Evolutionary conservation across 768 basidiomycete species (phyloP), one percentile per base, ranked within the genome.

Genomic region (Suillus americanus): DNA sequence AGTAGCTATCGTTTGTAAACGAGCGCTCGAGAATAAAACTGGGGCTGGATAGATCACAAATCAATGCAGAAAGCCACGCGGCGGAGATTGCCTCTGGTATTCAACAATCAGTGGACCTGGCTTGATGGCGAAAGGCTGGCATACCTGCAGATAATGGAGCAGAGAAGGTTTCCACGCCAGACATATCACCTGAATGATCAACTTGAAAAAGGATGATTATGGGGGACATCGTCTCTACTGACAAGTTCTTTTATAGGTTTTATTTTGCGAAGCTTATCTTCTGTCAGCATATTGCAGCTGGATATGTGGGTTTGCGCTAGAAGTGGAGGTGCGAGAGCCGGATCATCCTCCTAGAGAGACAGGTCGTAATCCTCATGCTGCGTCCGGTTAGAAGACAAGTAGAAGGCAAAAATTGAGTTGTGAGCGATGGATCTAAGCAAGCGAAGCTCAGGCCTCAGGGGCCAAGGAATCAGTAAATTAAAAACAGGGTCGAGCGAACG

Each of bases 1-100:
- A 62, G n/a, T 64, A 64, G 60, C 63, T 35, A 30, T 64, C 45
- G 30, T 63, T 12, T 13, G 63, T 64, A 23, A 64, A 50, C 20
- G 63, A 62, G 14, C 28, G 23, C 20, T 35, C n/a, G 35, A 64
- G 63, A 33, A 25, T 25, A 16, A 64, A 50, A 25, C 46, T n/a
- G 13, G 46, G 57, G 18, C 33, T 38, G 7, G 38, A 30, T 25
- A 64, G 23, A 14, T 64, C 60, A 9, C 45, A 38, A 45, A 64
- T 40, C 9, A 64, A 64, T 14, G 28, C 7, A 18, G 40, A 20
- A 23, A 62, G 60, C 63, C 63, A 64, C 5, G 35, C 12, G 33
- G 40, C 28, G 45, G 60, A 41, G 16, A 64, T 60, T 25, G 20
- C 43, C 5, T 61, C 63, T 64, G 55, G 0, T 37, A 14, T 8